Conservation (phyloP, 2,329 filamentous ascomycete genomes). For the Pyrenophora seminiperda region DNA sequence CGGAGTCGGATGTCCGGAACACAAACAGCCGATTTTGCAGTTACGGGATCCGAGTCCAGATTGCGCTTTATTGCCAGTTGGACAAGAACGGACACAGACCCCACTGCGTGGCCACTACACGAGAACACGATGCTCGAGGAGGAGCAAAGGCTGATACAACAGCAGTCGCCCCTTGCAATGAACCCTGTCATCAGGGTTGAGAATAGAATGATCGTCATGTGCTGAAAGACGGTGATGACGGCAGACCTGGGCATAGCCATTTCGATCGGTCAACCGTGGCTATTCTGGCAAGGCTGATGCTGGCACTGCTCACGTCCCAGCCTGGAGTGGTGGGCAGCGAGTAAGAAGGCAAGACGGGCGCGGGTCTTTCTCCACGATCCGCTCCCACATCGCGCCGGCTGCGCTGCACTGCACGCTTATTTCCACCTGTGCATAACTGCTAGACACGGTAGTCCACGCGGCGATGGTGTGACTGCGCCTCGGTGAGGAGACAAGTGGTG, state of each 20-base stretch:
- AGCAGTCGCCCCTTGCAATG: constrained; percentile 15
- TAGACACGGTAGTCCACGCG: constrained; percentile 43
- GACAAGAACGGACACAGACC: constrained; percentile 40
- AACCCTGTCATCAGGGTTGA: constrained; percentile 16
- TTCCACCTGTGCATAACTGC: constrained; percentile 45
- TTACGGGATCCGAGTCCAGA: constrained; percentile 41
- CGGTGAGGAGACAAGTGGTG: constrained; percentile 10
- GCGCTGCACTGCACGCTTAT: constrained; percentile 51
- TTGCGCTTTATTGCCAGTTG: constrained; percentile 36
- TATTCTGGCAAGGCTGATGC: constrained; percentile 6
- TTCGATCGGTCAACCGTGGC: constrained; percentile 14
- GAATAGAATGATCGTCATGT: constrained; percentile 19
- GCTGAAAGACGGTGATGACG: constrained; percentile 2
- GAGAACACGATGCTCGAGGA: constrained; percentile 32
- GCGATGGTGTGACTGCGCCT: constrained; percentile 37
- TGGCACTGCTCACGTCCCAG: constrained; percentile 6
- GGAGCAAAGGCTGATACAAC: constrained; percentile 27
- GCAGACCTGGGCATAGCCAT: constrained; percentile 9
- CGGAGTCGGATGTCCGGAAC: constrained; percentile 12
- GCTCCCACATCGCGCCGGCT: constrained; percentile 48
- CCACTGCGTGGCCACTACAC: constrained; percentile 35
- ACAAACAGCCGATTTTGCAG: constrained; percentile 20
- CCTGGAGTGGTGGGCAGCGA: constrained; percentile 42
- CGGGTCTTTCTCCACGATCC: constrained; percentile 45
- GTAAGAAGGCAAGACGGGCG: constrained; percentile 42